Percentiles rank a stretch among this genome's conserved stretches.
These are phyloP conservation scores for Nasturtium officinale DNA, from an alignment of 345 rosid species.

Conservation along the genomic window DNA sequence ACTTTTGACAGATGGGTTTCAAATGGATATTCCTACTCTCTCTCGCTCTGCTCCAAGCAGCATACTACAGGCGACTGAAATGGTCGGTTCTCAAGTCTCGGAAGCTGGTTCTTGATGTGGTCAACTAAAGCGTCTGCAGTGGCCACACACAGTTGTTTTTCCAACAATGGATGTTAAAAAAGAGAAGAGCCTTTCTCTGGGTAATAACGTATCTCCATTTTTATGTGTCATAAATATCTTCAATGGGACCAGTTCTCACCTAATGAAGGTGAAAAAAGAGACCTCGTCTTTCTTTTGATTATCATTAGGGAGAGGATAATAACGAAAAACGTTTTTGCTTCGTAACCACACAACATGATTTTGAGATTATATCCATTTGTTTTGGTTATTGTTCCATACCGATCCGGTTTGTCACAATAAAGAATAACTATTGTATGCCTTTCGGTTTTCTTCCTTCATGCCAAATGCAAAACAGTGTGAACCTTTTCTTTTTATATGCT, in stretches of 20 bases:
- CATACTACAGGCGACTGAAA: constrained; percentile 83
- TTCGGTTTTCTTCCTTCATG: background rate
- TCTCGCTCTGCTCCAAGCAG: constrained; percentile 92
- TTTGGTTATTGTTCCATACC: constrained; percentile 7
- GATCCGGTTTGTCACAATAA: constrained; percentile 23
- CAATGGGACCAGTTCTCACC: constrained; percentile 36
- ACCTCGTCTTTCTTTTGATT: constrained; percentile 25
- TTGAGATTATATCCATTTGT: constrained; percentile 29
- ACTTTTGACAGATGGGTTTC: constrained; percentile 87
- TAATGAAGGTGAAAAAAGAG: constrained; percentile 28
- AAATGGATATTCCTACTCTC: constrained; percentile 97
- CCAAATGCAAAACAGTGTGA: no score
- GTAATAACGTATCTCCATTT: constrained; percentile 43
- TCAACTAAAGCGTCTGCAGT: constrained; percentile 54
- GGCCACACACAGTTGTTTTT: constrained; percentile 22
- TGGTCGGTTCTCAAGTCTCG: constrained; percentile 95
- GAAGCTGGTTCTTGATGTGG: constrained; percentile 84
- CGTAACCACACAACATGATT: constrained; percentile 32
- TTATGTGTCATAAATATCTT: constrained; percentile 38
- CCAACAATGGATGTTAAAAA: constrained; percentile 33
- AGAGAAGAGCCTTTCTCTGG: constrained; percentile 35
- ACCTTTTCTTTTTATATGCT: no score
- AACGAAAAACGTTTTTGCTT: constrained; percentile 32
- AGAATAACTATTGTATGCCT: background rate
- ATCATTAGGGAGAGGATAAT: constrained; percentile 31